Evolutionary conservation across 345 rosid genomes (phyloP).

Genomic region (Lagerstroemia speciosa): DNA sequence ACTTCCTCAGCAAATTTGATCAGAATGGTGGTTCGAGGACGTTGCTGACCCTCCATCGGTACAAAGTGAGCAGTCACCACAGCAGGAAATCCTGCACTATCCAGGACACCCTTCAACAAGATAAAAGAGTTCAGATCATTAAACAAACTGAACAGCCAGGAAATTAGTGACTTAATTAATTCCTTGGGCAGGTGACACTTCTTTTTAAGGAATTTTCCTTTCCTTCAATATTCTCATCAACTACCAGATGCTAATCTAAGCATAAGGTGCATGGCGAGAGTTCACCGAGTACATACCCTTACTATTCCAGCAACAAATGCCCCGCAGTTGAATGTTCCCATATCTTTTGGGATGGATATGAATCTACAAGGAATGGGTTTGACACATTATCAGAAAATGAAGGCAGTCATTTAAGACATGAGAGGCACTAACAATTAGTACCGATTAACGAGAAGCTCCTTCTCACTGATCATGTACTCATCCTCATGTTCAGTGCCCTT

Average conservation of each 20-base stretch:
- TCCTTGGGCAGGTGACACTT: not conserved
- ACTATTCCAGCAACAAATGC: conserved; percentile 99
- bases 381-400: not conserved
- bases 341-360: conserved; percentile 93
- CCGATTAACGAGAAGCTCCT: conserved; percentile 94
- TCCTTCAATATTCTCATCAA: not conserved
- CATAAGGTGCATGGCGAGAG: not conserved
- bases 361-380: conserved; percentile 35
- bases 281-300: conserved; percentile 35
- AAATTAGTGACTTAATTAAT: not conserved
- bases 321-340: conserved; percentile 98
- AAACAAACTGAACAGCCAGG: no score
- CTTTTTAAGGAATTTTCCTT: not conserved
- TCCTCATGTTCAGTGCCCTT: conserved; percentile 99
- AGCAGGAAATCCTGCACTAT: conserved; percentile 88
- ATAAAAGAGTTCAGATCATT: conserved; percentile 1
- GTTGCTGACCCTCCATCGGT: conserved; percentile 93
- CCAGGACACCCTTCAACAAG: conserved; percentile 73
- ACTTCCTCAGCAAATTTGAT: conserved; percentile 98
- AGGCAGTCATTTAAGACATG: not conserved
- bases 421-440: conserved; percentile 10
- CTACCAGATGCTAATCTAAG: not conserved
- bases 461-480: conserved; percentile 99
- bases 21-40: conserved; percentile 89
- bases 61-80: conserved; percentile 97